Base-by-base conservation (phyloP, 2,329 filamentous ascomycete species). In the Massarina eburnea region DNA sequence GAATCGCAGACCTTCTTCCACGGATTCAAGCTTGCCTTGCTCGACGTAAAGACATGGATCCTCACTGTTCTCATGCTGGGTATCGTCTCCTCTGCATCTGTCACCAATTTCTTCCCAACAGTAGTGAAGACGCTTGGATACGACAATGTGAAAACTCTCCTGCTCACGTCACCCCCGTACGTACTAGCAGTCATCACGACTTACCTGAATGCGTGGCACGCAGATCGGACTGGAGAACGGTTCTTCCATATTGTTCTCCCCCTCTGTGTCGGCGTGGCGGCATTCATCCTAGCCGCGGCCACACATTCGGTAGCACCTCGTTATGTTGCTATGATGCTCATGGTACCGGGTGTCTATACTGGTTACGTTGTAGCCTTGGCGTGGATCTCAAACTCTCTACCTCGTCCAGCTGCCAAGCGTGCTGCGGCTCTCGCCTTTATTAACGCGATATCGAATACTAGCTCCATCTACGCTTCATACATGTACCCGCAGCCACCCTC, bases 371-470 rank as follows among this genome's bases (percentile, higher is more conserved):
- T 88, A 1, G 77, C 78, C 1, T 73, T 89, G 3, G 80, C 84
- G 2, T 94, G 88, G 88, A 89, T 91, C 52, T 83, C 80, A 37
- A 89, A 87, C 62, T 86, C 84, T 1, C 77, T 92, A 41, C 87
- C 88, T 0, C 80, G 88, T 4, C 88, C 89, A 3, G 85, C 87
- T 0, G 83, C 87, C 2, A 91, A 91, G 72, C 80, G 86, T 48
- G 83, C 84, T 2, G 82, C 86, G 0, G 86, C 86, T 0, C 67
- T 92, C 4, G 88, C 87, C 1, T 83, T 86, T 50, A 89, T 91
- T 69, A 92, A 92, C 61, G 84, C 84, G 2, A 76, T 89, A 8
- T 81, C 79, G 15, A 90, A 91, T 63, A 76, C 78, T 9, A 81
- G 81, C 33, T 83, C 79, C 38, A 91, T 91, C 53, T 91, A 86